These are phyloP conservation scores for Dalechampia spathulata DNA, from an alignment of 441 rosid genomes.

Conservation along the genomic window DNA sequence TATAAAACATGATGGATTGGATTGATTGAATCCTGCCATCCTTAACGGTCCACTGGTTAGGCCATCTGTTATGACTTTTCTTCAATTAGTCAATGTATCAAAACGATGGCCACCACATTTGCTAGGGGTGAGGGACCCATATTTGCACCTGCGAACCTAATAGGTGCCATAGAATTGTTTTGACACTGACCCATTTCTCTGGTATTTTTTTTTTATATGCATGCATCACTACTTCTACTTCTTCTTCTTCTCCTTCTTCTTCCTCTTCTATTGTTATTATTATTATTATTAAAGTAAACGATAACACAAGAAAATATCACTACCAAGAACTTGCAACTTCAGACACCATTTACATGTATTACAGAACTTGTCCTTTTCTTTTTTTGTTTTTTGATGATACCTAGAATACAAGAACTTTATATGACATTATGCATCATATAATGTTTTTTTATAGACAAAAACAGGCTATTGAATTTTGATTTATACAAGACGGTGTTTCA, in stretches of 20 bases:
- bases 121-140: constrained; percentile 3
- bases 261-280: too few relatives aligned
- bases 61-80: background rate
- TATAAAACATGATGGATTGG: background rate
- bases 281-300: too few relatives aligned
- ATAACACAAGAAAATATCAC: background rate
- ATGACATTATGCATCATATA: too few relatives aligned
- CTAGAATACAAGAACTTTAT: too few relatives aligned
- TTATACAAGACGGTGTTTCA: background rate
- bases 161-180: constrained; percentile 2
- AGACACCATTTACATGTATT: background rate
- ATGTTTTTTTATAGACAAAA: too few relatives aligned
- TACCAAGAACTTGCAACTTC: background rate
- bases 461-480: too few relatives aligned
- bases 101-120: background rate
- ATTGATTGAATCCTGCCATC: background rate
- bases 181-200: constrained; percentile 7
- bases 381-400: too few relatives aligned
- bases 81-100: background rate
- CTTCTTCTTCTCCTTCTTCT: background rate
- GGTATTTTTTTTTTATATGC: too few relatives aligned
- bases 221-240: background rate
- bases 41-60: constrained; percentile 5
- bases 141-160: constrained; percentile 1
- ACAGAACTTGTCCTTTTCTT: too few relatives aligned